phyloP scores from a whole-genome alignment of 1,284 basidiomycete species.

The Cryptococcus sp. region DNA sequence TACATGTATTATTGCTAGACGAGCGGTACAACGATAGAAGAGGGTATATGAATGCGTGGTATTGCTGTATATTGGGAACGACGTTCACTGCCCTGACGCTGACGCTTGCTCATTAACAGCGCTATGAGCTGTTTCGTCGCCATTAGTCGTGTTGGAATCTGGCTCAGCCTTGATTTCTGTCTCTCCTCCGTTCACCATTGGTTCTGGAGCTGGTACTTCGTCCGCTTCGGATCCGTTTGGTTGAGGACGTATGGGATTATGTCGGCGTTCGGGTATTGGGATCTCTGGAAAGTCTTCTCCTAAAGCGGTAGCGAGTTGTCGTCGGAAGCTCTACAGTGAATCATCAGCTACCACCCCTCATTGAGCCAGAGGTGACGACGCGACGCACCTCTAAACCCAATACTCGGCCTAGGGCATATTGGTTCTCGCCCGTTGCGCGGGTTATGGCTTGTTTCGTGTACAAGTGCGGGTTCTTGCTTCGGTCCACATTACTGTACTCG shows the following conservation, averaged over 20 bases:
- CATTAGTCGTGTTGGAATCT: background rate
- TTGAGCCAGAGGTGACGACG: background rate
- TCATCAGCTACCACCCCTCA: background rate
- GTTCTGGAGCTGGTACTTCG: too few relatives aligned
- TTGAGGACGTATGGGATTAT: constrained; percentile 20
- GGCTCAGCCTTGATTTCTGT: background rate
- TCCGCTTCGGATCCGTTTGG: too few relatives aligned
- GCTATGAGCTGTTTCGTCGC: too few relatives aligned
- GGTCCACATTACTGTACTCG: constrained; percentile 27
- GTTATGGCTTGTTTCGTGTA: constrained; percentile 41
- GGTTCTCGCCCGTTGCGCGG: constrained; percentile 47
- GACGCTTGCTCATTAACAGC: background rate
- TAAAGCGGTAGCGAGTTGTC: constrained; percentile 38
- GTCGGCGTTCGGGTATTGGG: constrained; percentile 38
- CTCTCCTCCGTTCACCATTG: background rate
- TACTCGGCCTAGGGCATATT: constrained; percentile 46
- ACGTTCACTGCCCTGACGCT: background rate
- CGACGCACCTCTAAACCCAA: constrained; percentile 45
- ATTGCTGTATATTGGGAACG: background rate
- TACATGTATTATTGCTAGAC: background rate
- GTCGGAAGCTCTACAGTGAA: constrained; percentile 35
- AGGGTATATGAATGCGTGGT: constrained; percentile 1
- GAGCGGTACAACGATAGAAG: background rate
- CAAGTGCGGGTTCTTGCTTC: constrained; percentile 37
- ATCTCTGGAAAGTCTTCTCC: constrained; percentile 38